Base-by-base conservation (phyloP, 129 eudicot species). In the Flaveria ramosissima region DNA sequence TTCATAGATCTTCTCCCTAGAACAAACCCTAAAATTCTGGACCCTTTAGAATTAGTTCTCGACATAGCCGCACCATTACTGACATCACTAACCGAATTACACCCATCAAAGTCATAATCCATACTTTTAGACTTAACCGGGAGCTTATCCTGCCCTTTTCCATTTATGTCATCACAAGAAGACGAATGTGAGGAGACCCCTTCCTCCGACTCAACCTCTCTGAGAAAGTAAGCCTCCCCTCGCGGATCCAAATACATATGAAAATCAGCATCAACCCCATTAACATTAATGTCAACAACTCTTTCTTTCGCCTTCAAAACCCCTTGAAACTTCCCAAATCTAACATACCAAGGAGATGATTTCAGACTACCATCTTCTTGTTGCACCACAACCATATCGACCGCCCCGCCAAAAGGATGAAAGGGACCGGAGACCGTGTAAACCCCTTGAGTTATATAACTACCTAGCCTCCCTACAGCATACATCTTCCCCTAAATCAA, bases 341-440 rank as follows among this genome's bases (percentile, higher is more conserved):
- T 82, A 73, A 95, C 90, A 80, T 95, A 95, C 99, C 99, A 95
- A 50, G 99, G 99, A 4, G 97, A 87, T 4, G 96, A 91, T 73
- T 89, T 89, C 53, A 86, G 89, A 51, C 87, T 91, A 72, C 99
- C 96, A 68, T 91, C 99, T 48, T 82, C 83, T 63, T 95, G 99
- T 76, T 87, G 86, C 26, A 95, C 99, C 47, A 95, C 99, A 42
- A 95, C 86, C 42, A 95, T 89, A 82, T 95, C 99, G 11, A 95
- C 99, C 65, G 97, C 99, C 46, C 99, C 99, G 61, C 97, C 96
- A 80, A 89, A 95, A 11, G 97, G 99, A 75, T 92, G 99, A 70
- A 95, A 89, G 0, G 97, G 90, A 48, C 94, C 92, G 0, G 97
- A 88, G 0, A 95, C 96, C 0, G 96, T 89, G 69, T 77, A 75